These are phyloP conservation scores for Peniophora sp. DNA, from an alignment of 1,284 basidiomycete genomes.

Conservation along the genomic window DNA sequence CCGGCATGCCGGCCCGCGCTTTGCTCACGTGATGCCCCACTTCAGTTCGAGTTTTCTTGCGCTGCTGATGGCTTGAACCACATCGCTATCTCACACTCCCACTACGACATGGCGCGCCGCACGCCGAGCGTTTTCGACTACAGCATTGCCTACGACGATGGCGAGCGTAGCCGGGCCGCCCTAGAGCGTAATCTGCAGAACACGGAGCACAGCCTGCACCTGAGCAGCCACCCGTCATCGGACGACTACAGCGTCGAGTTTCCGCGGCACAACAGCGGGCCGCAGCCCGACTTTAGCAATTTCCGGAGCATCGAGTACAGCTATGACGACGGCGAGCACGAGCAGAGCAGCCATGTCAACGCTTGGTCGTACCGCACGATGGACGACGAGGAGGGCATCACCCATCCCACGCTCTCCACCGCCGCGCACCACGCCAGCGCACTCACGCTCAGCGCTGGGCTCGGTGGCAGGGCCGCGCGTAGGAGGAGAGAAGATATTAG, in stretches of 20 bases:
- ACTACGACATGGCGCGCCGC: neutral
- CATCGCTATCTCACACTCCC: neutral
- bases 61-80: slow-evolving; percentile 1
- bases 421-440: slow-evolving; percentile 82
- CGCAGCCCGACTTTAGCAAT: slow-evolving; percentile 37
- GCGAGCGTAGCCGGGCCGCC: slow-evolving; percentile 62
- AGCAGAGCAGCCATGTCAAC: slow-evolving; percentile 38
- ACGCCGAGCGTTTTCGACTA: slow-evolving; percentile 19
- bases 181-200: slow-evolving; percentile 69
- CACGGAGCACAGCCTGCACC: slow-evolving; percentile 60
- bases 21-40: neutral
- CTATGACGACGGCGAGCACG: slow-evolving; percentile 40
- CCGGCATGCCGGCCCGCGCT: neutral
- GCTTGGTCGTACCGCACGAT: slow-evolving; percentile 56
- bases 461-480: slow-evolving; percentile 43
- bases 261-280: slow-evolving; percentile 54
- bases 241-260: slow-evolving; percentile 51
- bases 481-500: slow-evolving; percentile 37
- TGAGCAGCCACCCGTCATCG: slow-evolving; percentile 39
- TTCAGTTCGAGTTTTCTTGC: slow-evolving; percentile 9
- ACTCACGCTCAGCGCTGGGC: slow-evolving; percentile 77
- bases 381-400: slow-evolving; percentile 51
- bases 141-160: slow-evolving; percentile 58
- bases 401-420: slow-evolving; percentile 69
- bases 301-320: slow-evolving; percentile 55